phyloP scores from a whole-genome alignment of 139 green algal genomes.

The Spirogloea muscicola region DNA sequence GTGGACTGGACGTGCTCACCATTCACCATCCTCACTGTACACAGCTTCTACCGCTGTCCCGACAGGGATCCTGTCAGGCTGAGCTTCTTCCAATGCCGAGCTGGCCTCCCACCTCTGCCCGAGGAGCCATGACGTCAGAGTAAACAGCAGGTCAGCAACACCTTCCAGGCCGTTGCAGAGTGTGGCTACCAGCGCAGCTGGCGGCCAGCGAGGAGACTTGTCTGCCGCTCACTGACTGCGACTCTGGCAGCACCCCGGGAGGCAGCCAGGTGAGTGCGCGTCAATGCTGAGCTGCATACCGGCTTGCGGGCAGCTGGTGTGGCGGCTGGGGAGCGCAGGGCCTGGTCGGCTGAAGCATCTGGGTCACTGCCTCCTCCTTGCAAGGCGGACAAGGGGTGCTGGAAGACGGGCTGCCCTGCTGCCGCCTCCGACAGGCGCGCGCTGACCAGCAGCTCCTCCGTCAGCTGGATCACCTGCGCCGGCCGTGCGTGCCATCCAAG shows the following conservation, averaged over 20 bases:
- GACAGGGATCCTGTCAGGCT: constrained; percentile 6
- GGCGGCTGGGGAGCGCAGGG: neutral
- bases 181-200: neutral
- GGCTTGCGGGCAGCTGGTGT: neutral
- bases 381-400: neutral
- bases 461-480: constrained; percentile 38
- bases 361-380: neutral
- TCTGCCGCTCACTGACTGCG: too few relatives aligned
- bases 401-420: neutral
- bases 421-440: neutral
- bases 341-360: neutral
- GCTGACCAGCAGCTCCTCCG: constrained; percentile 24
- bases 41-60: constrained; percentile 16
- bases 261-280: neutral
- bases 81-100: neutral
- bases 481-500: too few relatives aligned
- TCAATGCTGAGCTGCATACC: neutral
- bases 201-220: neutral
- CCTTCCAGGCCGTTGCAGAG: neutral
- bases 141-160: neutral
- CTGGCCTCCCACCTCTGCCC: too few relatives aligned
- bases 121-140: too few relatives aligned
- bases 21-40: constrained; percentile 35
- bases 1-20: too few relatives aligned
- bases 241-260: neutral